A percentile compares a stretch with the other conserved stretches of the same genome.
Conservation (phyloP, 257 asterid species). For the Capsicum rhomboideum region DNA sequence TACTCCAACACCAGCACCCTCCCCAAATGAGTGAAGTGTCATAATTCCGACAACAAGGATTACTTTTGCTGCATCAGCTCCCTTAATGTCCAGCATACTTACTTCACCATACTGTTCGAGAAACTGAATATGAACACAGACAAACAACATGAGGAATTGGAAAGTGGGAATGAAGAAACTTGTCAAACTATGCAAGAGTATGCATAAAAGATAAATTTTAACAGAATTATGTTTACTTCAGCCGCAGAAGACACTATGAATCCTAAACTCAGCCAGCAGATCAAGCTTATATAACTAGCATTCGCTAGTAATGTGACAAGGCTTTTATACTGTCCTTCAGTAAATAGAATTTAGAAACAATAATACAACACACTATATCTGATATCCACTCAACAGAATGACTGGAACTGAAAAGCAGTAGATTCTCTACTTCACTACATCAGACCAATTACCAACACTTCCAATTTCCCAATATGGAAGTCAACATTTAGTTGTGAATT, state of each 20-base stretch:
- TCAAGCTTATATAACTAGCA: background rate
- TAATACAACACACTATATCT: background rate
- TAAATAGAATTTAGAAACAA: background rate
- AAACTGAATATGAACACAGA: conserved; percentile 32
- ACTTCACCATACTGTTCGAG: conserved; percentile 97
- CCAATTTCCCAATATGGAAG: background rate
- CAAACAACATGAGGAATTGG: background rate
- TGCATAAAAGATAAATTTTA: background rate
- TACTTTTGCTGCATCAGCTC: conserved; percentile 94
- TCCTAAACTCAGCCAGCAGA: background rate
- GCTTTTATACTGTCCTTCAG: background rate
- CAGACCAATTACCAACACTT: background rate
- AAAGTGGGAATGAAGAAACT: background rate
- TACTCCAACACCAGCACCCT: conserved; percentile 99
- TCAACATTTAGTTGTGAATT: background rate
- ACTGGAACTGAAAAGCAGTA: background rate
- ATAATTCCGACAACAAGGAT: conserved; percentile 95
- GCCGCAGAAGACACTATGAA: background rate
- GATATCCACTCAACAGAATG: background rate
- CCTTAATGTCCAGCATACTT: conserved; percentile 98
- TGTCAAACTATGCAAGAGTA: background rate
- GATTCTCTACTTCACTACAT: background rate
- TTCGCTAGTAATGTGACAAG: background rate
- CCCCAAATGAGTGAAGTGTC: conserved; percentile 99
- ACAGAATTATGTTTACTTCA: background rate